Evolutionary conservation across 768 basidiomycete genomes (phyloP), one percentile per base, ranked within the genome.

Genomic region (Tylopilus rubrobrunneus): DNA sequence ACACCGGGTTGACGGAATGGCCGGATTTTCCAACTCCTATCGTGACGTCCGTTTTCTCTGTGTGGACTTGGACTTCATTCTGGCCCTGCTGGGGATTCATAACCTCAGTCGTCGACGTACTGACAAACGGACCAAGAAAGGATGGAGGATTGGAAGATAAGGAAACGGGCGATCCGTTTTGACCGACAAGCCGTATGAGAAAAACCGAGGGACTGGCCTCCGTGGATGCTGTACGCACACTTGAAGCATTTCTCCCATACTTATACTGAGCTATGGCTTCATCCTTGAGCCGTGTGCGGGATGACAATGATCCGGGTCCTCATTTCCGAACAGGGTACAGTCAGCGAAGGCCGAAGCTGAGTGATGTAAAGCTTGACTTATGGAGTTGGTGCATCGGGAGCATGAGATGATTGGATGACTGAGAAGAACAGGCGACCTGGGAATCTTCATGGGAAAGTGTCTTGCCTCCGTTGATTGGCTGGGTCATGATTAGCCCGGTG

Each of bases 201-300:
- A 52, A 46, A 34, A 9, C n/a, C 7, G 40, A 6, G 40, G 17
- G 28, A 51, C 33, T 19, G 10, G 37, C 27, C 19, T 25, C 45
- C 44, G 46, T 27, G 37, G 4, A 44, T 17, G 37, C 11, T 11
- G 23, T 36, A 27, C 17, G 37, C 10, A 47, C 47, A 7, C 27
- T 29, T 34, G 15, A 7, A 37, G 23, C 8, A 2, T 45, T 34
- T 39, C 42, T 45, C 50, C 39, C 42, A 46, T 54, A 40, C 48
- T 44, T 55, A 58, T 65, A 58, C 41, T 7, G 39, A 34, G 14
- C 31, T 40, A 43, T 50, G 50, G 58, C 48, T 51, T 56, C 52
- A 66, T 50, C 45, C 31, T 58, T 56, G 55, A 47, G 37, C 62
- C 56, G 49, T 33, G 44, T 49, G n/a, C 37, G 31, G 42, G 29